These are phyloP conservation scores for Lecanicillium sp. DNA, from an alignment of 2,329 filamentous ascomycete genomes.

Conservation along the genomic window DNA sequence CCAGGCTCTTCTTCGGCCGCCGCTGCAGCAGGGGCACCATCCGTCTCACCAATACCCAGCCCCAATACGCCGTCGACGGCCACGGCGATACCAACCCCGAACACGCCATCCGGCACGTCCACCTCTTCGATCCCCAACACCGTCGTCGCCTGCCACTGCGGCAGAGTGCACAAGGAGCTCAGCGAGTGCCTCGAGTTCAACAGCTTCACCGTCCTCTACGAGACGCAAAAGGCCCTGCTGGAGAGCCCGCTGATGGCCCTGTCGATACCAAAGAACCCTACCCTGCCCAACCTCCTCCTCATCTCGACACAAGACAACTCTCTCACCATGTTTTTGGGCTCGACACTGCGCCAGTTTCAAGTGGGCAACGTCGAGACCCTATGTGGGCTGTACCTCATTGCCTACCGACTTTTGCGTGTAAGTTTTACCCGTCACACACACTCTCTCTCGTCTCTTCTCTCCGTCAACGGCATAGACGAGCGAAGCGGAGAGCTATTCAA, in stretches of 20 bases:
- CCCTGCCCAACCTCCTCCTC: conserved; percentile 15
- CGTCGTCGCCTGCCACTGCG: conserved; percentile 17
- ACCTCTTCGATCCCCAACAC: conserved; percentile 1
- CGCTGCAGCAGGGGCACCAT: not conserved
- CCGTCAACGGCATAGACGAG: no score
- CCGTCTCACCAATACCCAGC: not conserved
- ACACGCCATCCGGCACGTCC: not conserved
- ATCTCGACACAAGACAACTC: conserved; percentile 16
- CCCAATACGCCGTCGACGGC: no score
- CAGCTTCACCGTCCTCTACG: conserved; percentile 17
- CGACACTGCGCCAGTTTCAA: conserved; percentile 16
- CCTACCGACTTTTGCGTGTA: conserved; percentile 17
- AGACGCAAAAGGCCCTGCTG: conserved; percentile 15
- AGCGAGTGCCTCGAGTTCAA: conserved; percentile 17
- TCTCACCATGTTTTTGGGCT: conserved; percentile 14
- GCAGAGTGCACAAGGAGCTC: conserved; percentile 15
- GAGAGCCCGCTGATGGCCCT: conserved; percentile 11
- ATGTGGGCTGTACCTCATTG: conserved; percentile 17
- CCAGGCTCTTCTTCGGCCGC: no score
- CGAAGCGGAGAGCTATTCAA: no score
- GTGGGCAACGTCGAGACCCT: conserved; percentile 16
- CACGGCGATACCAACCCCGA: no score
- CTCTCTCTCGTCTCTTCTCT: no score
- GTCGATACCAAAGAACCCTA: conserved; percentile 16
- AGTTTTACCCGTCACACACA: no score